Evolutionary conservation across 768 basidiomycete species (phyloP).

Genomic region (Pleurotus giganteus): DNA sequence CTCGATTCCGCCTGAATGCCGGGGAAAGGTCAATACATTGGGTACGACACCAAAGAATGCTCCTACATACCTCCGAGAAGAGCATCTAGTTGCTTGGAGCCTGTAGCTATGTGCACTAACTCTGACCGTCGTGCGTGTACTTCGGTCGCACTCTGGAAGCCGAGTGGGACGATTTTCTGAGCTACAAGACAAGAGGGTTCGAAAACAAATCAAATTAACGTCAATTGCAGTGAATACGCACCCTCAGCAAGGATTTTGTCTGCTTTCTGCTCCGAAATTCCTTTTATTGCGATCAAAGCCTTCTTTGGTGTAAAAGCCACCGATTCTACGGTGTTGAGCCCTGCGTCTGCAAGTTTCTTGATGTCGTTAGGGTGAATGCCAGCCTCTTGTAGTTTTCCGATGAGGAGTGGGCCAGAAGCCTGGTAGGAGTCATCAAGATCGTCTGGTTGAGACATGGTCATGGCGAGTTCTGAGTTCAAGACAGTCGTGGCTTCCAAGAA

Average conservation of each 20-base stretch:
- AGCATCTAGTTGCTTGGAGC: slow-evolving; percentile 93
- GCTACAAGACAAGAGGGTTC: slow-evolving; percentile 47
- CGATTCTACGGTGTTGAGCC: slow-evolving; percentile 90
- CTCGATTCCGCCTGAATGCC: slow-evolving; percentile 82
- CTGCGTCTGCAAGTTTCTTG: slow-evolving; percentile 92
- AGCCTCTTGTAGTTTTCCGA: slow-evolving; percentile 81
- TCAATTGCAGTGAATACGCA: slow-evolving; percentile 28
- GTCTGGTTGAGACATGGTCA: slow-evolving; percentile 58
- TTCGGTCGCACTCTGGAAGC: slow-evolving; percentile 98
- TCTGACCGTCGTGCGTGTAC: slow-evolving; percentile 94
- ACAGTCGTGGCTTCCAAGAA: no score
- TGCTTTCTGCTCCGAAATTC: slow-evolving; percentile 95
- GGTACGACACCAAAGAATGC: neutral
- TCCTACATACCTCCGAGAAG: slow-evolving; percentile 75
- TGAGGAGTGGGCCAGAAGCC: slow-evolving; percentile 78
- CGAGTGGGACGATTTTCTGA: slow-evolving; percentile 93
- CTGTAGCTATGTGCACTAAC: slow-evolving; percentile 94
- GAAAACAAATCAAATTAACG: slow-evolving; percentile 8
- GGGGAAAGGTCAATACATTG: slow-evolving; percentile 9
- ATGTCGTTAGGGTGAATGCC: slow-evolving; percentile 90
- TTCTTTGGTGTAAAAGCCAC: slow-evolving; percentile 98
- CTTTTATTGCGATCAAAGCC: slow-evolving; percentile 84
- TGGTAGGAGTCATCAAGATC: slow-evolving; percentile 50
- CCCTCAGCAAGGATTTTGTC: slow-evolving; percentile 95
- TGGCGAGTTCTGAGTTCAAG: no score